Evolutionary conservation across 23 red algal species (phyloP).

Genomic region (Porphyridium purpureum): DNA sequence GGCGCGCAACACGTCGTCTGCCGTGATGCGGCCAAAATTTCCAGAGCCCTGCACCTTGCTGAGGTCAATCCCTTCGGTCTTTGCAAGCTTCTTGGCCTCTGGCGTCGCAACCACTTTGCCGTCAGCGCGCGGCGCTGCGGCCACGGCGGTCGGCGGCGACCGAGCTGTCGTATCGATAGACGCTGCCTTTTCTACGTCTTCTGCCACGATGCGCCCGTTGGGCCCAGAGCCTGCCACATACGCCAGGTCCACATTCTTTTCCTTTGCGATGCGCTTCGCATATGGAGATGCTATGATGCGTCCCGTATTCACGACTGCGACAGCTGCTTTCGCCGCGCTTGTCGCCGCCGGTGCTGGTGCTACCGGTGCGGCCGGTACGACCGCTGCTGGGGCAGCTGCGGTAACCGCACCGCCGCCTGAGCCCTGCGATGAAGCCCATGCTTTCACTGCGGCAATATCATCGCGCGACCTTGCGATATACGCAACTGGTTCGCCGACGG

Average conservation of each 20-base stretch:
- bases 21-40: slow-evolving; percentile 73
- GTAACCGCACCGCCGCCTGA: not conserved
- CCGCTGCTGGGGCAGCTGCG: slow-evolving; percentile 3
- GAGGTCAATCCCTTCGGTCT: slow-evolving; percentile 66
- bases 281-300: slow-evolving; percentile 68
- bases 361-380: slow-evolving; percentile 1
- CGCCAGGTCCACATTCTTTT: slow-evolving; percentile 46
- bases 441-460: slow-evolving; percentile 51
- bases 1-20: slow-evolving; percentile 62
- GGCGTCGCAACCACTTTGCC: slow-evolving; percentile 49
- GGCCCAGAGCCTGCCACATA: slow-evolving; percentile 52
- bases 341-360: slow-evolving; percentile 4
- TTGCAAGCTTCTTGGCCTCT: slow-evolving; percentile 75
- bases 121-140: slow-evolving; percentile 3
- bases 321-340: not conserved
- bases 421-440: slow-evolving; percentile 19
- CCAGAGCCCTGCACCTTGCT: slow-evolving; percentile 41
- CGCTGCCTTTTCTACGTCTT: slow-evolving; percentile 29
- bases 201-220: slow-evolving; percentile 48
- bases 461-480: slow-evolving; percentile 46
- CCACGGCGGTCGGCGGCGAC: slow-evolving; percentile 1
- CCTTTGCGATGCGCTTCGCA: slow-evolving; percentile 65
- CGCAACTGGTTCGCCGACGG: slow-evolving; percentile 57
- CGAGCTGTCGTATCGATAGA: not conserved
- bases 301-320: slow-evolving; percentile 35